A percentile compares a stretch with the other conserved stretches of the same genome.
Evolutionary conservation across 768 basidiomycete genomes (phyloP).

Genomic region (Auriculariales sp.): DNA sequence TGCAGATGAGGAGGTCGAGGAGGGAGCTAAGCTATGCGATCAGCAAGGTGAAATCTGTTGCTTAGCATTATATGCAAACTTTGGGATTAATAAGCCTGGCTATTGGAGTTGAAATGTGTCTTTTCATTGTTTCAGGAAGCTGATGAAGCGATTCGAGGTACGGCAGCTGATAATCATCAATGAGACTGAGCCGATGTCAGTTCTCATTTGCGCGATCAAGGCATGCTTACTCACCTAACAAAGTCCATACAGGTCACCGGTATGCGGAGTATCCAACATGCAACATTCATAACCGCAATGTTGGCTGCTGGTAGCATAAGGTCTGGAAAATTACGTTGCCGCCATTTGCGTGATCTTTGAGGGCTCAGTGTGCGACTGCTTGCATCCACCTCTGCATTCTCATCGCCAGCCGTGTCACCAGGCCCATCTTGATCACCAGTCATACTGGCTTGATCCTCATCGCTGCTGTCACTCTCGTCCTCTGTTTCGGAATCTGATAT

Average conservation of each 20-base stretch:
- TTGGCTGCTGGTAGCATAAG: conserved; percentile 32
- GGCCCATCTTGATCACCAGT: no score
- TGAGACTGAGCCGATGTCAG: conserved; percentile 33
- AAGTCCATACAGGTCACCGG: conserved; percentile 69
- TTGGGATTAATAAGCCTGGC: no score
- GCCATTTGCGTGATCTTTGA: conserved; percentile 1
- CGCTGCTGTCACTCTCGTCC: conserved; percentile 10
- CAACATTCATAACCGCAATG: conserved; percentile 59
- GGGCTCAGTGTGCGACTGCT: background rate
- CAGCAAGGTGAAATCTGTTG: no score
- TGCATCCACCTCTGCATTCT: no score
- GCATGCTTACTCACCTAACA: conserved; percentile 38
- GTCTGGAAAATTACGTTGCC: background rate
- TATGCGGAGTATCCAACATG: conserved; percentile 66
- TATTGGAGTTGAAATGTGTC: no score
- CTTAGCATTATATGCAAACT: no score
- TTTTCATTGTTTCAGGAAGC: conserved; percentile 44
- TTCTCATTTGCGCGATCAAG: background rate
- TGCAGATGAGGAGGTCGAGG: conserved; percentile 48
- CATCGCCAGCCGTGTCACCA: background rate
- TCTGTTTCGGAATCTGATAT: conserved; percentile 4
- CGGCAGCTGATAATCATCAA: conserved; percentile 63
- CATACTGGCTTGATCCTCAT: no score
- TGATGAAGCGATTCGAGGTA: conserved; percentile 59
- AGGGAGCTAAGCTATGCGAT: conserved; percentile 48